These are phyloP conservation scores for Amaranthus tricolor DNA, from an alignment of 179 eudicot species.

Conservation along the genomic window DNA sequence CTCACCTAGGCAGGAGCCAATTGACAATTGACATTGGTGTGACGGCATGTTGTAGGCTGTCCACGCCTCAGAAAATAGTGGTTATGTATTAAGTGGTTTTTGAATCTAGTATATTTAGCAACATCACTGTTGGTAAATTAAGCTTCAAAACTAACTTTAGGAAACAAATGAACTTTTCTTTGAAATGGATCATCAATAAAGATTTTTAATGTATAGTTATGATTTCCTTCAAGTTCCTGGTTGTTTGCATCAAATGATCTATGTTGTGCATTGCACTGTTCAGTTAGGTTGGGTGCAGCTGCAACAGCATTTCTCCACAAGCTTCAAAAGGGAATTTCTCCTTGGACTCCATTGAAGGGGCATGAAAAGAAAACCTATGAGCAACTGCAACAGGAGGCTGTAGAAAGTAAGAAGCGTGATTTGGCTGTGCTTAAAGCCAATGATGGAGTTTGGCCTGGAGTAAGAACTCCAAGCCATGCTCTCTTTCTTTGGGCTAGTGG, in stretches of 20 bases:
- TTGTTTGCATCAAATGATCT: conserved; percentile 13
- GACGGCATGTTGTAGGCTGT: no score
- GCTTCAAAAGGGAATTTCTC: conserved; percentile 79
- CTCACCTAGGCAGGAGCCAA: no score
- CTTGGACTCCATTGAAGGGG: conserved; percentile 85
- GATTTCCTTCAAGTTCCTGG: conserved; percentile 6
- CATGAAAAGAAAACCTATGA: conserved; percentile 72
- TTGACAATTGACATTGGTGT: no score
- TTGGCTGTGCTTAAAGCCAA: conserved; percentile 85
- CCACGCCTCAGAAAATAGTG: no score
- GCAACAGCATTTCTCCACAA: conserved; percentile 83
- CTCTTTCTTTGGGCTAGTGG: conserved; percentile 96
- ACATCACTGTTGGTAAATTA: not conserved
- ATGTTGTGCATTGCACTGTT: conserved; percentile 18
- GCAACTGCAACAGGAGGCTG: conserved; percentile 86
- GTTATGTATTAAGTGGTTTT: no score
- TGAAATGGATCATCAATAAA: not conserved
- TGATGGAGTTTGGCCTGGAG: conserved; percentile 90
- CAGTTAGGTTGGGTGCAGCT: conserved; percentile 88
- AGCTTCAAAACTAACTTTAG: not conserved
- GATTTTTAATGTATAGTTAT: not conserved
- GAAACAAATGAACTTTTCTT: not conserved
- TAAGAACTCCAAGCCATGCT: conserved; percentile 77
- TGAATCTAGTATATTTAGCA: no score
- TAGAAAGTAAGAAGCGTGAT: conserved; percentile 80